A percentile compares a stretch with the other conserved stretches of the same genome.
phyloP scores from a whole-genome alignment of 179 eudicot genomes.

The Silene vulgaris region DNA sequence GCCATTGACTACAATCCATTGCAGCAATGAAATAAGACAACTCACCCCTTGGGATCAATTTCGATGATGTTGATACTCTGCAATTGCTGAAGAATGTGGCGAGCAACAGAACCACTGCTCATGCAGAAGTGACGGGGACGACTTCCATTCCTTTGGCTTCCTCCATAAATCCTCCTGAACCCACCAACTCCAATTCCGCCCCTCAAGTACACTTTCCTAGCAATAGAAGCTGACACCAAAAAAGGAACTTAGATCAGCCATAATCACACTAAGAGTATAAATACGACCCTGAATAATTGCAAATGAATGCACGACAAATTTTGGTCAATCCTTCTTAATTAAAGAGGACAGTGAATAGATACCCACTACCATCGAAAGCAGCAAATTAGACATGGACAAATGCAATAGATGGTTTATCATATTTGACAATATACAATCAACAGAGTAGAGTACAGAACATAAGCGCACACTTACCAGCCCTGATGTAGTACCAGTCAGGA shows the following conservation, averaged over 20 bases:
- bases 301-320: not conserved
- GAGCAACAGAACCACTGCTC: slow-evolving; percentile 70
- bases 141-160: slow-evolving; percentile 76
- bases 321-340: too few relatives aligned
- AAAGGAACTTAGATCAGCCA: not conserved
- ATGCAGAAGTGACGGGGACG: slow-evolving; percentile 75
- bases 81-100: slow-evolving; percentile 74
- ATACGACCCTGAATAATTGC: not conserved
- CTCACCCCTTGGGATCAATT: slow-evolving; percentile 67
- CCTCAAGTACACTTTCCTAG: slow-evolving; percentile 72
- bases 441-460: not conserved
- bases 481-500: slow-evolving; percentile 61
- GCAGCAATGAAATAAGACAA: not conserved
- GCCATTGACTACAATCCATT: not conserved
- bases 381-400: not conserved
- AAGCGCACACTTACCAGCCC: slow-evolving; percentile 24
- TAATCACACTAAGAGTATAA: too few relatives aligned
- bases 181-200: slow-evolving; percentile 83
- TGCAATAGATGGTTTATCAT: not conserved
- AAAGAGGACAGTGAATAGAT: too few relatives aligned
- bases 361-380: not conserved
- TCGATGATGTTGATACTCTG: slow-evolving; percentile 54
- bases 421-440: not conserved
- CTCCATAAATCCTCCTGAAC: slow-evolving; percentile 70
- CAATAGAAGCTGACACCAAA: slow-evolving; percentile 54